Evolutionary conservation across 1,139 yeast species (phyloP).

Genomic region (Oligophagozyma castellii): DNA sequence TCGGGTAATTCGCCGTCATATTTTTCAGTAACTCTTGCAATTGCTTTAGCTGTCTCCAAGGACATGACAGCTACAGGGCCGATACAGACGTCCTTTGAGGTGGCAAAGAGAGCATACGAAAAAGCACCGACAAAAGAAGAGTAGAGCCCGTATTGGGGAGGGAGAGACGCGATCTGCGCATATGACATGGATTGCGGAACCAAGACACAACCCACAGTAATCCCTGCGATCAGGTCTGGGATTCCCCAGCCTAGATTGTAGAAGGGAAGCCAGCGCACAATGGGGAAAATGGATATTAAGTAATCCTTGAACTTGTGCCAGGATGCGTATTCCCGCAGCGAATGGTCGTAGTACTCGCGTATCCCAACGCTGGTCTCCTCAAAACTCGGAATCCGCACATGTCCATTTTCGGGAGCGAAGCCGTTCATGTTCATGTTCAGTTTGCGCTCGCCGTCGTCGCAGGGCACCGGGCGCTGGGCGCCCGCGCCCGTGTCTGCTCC

Average conservation of each 20-base stretch:
- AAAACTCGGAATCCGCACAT: too few relatives aligned
- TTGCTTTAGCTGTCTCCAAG: constrained; percentile 65
- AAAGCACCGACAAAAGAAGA: constrained; percentile 88
- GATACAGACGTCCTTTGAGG: constrained; percentile 88
- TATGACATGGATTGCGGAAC: constrained; percentile 96
- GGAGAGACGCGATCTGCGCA: constrained; percentile 72
- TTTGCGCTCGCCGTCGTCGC: too few relatives aligned
- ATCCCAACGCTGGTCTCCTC: constrained; percentile 13
- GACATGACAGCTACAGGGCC: constrained; percentile 99
- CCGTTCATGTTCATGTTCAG: too few relatives aligned
- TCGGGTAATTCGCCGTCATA: constrained; percentile 20
- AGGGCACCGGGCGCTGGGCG: too few relatives aligned
- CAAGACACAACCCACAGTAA: constrained; percentile 83
- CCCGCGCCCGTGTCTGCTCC: too few relatives aligned
- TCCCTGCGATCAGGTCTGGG: constrained; percentile 80
- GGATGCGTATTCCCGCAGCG: constrained; percentile 9
- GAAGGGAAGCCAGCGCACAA: constrained; percentile 67
- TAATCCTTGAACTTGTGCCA: constrained; percentile 27
- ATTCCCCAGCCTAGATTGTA: constrained; percentile 70
- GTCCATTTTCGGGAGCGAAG: too few relatives aligned
- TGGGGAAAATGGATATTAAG: constrained; percentile 58
- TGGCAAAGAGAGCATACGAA: constrained; percentile 80
- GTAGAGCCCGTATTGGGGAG: constrained; percentile 77
- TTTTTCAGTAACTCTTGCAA: constrained; percentile 45
- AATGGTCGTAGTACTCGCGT: constrained; percentile 16